Base-by-base conservation (phyloP, 129 eudicot genomes). In the Chrysanthemum lavandulifolium region DNA sequence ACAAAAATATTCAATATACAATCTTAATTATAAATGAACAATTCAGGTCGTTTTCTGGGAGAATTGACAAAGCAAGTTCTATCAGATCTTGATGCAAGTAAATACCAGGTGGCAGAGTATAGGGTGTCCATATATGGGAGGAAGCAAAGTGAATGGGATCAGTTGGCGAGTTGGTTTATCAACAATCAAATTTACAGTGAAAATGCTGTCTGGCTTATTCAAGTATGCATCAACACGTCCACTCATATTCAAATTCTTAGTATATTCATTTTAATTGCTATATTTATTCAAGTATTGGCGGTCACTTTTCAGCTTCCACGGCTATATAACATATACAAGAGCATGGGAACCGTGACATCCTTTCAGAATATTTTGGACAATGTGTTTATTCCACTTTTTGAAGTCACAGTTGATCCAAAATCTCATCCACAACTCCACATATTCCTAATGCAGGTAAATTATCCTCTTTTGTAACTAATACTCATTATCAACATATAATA, bases 121-220 rank as follows among this genome's bases (percentile, higher is more conserved):
- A 82, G 90, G 71, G 83, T 87, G 12, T 87, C 94, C 13, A 82
- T 87, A 67, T 87, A 87, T 74, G 94, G 94, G 61, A 84, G 94
- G 86, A 87, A 87, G 82, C 94, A 87, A 78, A 87, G 94, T 75
- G 94, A 87, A 67, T 87, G 94, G 94, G 90, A 87, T 74, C 87
- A 82, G 72, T 78, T 85, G 74, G 94, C 94, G 3, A 85, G 90
- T 80, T 87, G 94, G 94, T 84, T 87, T 15, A 85, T 87, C 62
- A 87, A 87, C 82, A 87, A 87, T 78, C 57, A 78, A 51, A 80
- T 87, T 19, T 77, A 87, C 69, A 84, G 94, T 75, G 84, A 84
- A 45, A 87, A 87, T 82, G 94, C 87, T 51, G 94, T 87, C 68
- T 87, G 94, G 94, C 76, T 87, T 25, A 87, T 87, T 76, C 94